Percentiles rank a stretch among this genome's conserved stretches.
These are phyloP conservation scores for Bonia amplexicaulis DNA, from an alignment of 176 grass and related monocot species.

Conservation along the genomic window DNA sequence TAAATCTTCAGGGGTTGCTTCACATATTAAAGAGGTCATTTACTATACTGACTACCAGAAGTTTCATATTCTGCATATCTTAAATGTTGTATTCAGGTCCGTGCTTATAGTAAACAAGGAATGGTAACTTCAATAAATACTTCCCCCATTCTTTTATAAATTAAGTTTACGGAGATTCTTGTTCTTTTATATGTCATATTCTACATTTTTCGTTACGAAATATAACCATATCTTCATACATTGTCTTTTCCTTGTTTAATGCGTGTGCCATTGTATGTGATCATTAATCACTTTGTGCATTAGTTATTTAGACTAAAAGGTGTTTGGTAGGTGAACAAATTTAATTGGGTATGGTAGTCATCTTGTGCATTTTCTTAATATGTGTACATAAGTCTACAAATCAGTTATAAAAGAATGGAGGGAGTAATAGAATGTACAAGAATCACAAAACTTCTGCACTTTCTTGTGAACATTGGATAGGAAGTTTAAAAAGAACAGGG, in stretches of 20 bases:
- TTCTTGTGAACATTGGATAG: not conserved
- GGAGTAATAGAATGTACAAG: not conserved
- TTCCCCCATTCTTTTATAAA: not conserved
- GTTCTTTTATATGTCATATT: not conserved
- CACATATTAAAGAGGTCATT: conserved; percentile 48
- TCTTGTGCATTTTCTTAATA: not conserved
- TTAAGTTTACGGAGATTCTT: not conserved
- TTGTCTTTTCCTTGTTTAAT: not conserved
- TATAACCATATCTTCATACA: not conserved
- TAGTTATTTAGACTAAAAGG: conserved; percentile 10
- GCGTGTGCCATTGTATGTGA: not conserved
- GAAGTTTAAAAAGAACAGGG: not conserved
- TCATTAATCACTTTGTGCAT: not conserved
- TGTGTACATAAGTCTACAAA: not conserved
- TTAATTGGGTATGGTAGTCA: not conserved
- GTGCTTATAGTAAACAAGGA: not conserved
- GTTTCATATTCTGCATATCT: conserved; percentile 22
- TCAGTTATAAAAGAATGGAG: not conserved
- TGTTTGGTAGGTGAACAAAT: not conserved
- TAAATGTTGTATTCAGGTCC: not conserved
- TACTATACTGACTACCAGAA: not conserved
- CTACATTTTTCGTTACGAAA: not conserved
- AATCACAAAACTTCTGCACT: not conserved
- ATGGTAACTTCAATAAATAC: not conserved
- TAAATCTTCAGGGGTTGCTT: conserved; percentile 26